These are phyloP conservation scores for Podila verticillata DNA, from an alignment of 192 early-diverging fungal species.

Conservation along the genomic window DNA sequence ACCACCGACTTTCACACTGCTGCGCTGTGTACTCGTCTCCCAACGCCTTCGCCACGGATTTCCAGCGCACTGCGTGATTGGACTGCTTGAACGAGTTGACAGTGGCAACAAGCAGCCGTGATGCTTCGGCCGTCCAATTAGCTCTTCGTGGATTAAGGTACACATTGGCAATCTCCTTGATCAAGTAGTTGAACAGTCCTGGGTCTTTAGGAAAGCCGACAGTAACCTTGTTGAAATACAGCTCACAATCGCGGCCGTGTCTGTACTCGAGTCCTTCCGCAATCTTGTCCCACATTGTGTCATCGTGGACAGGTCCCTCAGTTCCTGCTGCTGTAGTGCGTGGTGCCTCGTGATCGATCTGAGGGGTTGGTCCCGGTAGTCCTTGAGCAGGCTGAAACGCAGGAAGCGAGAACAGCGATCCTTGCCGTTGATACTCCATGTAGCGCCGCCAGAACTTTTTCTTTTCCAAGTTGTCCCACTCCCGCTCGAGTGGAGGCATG, in stretches of 20 bases:
- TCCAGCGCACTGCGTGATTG: slow-evolving; percentile 10
- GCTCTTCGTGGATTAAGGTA: slow-evolving; percentile 9
- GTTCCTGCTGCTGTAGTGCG: not conserved
- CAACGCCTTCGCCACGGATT: slow-evolving; percentile 16
- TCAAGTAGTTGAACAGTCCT: slow-evolving; percentile 16
- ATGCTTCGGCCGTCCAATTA: slow-evolving; percentile 11
- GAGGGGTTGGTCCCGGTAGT: not conserved
- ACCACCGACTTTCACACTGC: slow-evolving; percentile 28
- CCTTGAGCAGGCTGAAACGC: not conserved
- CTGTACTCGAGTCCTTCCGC: slow-evolving; percentile 46
- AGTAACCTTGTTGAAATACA: slow-evolving; percentile 24
- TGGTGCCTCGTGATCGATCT: not conserved
- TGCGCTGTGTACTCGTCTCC: slow-evolving; percentile 9
- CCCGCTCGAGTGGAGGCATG: slow-evolving; percentile 33
- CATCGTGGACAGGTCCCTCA: not conserved
- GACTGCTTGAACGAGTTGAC: slow-evolving; percentile 20
- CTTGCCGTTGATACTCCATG: slow-evolving; percentile 12
- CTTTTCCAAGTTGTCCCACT: slow-evolving; percentile 39
- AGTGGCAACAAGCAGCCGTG: slow-evolving; percentile 14
- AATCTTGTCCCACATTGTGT: slow-evolving; percentile 30
- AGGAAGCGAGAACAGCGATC: slow-evolving; percentile 6
- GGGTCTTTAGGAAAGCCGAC: slow-evolving; percentile 22
- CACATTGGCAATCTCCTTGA: slow-evolving; percentile 9
- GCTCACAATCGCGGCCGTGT: slow-evolving; percentile 36
- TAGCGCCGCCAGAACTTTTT: slow-evolving; percentile 39